phyloP scores from a whole-genome alignment of 2,329 filamentous ascomycete genomes.

The Aureobasidium musti region DNA sequence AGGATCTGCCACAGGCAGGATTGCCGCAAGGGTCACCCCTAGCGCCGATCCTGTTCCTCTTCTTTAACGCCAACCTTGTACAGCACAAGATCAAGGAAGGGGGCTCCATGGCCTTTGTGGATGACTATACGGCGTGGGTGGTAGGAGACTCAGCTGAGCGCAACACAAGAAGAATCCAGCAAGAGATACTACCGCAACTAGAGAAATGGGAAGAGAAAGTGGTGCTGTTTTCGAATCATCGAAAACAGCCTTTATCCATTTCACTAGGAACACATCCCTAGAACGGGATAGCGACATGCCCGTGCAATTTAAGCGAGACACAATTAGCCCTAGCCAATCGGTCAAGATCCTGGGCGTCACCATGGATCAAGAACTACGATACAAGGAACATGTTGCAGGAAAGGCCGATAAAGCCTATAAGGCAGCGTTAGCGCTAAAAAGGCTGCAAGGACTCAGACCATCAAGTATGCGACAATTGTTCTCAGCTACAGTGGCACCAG shows the following conservation, averaged over 20 bases:
- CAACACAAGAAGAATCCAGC: no score
- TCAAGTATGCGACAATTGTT: neutral
- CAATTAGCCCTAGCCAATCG: neutral
- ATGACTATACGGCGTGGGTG: no score
- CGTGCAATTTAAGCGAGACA: neutral
- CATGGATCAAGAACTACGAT: neutral
- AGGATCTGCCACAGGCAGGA: no score
- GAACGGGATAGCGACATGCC: neutral
- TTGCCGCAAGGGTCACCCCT: no score
- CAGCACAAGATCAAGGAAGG: no score
- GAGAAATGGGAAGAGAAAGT: no score
- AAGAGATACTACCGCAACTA: no score
- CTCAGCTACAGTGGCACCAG: neutral
- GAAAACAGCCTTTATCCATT: conserved; percentile 43
- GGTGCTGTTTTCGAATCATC: conserved; percentile 40
- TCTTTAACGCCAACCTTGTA: conserved; percentile 40
- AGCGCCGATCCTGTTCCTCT: conserved; percentile 35
- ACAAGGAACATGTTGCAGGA: neutral
- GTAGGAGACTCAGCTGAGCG: no score
- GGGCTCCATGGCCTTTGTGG: no score
- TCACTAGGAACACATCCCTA: conserved; percentile 34
- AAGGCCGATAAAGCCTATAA: no score
- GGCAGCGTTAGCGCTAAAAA: conserved; percentile 33
- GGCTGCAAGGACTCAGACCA: conserved; percentile 26
- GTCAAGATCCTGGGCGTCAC: neutral